Conservation (phyloP, 1,284 basidiomycete species). For the Testicularia cyperi region DNA sequence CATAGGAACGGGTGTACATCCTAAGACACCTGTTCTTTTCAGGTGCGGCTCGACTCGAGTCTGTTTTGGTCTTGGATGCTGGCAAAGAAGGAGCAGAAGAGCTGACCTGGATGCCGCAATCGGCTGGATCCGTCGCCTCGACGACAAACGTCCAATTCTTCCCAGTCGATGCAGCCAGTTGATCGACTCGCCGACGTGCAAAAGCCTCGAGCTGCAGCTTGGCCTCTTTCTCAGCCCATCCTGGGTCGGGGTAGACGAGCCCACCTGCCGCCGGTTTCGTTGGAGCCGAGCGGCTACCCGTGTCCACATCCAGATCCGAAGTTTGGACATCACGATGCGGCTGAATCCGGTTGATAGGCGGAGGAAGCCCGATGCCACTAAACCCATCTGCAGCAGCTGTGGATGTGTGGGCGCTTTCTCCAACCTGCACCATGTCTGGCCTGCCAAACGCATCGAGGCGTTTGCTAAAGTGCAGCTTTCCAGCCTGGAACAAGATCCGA, state of each 20-base stretch:
- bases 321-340: conserved; percentile 11
- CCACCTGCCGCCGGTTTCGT: no score
- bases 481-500: conserved; percentile 71
- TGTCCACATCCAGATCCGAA: no score
- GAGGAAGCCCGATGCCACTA: conserved; percentile 26
- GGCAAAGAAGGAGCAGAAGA: no score
- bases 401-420: neutral
- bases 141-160: conserved; percentile 9
- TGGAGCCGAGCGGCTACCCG: no score
- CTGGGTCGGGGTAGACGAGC: conserved; percentile 16
- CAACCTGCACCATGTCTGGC: conserved; percentile 64
- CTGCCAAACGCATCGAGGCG: conserved; percentile 68
- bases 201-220: conserved; percentile 6
- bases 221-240: conserved; percentile 10
- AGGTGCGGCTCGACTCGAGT: no score
- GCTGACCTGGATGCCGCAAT: conserved; percentile 3
- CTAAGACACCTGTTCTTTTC: neutral
- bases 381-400: neutral
- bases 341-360: conserved; percentile 31
- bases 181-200: conserved; percentile 1
- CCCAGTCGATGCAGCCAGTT: conserved; percentile 3
- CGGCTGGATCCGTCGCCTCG: conserved; percentile 16
- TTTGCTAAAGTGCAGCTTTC: conserved; percentile 70
- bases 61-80: no score
- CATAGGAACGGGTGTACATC: conserved; percentile 65